Conservation (phyloP, 805 yeast genomes). For the Suhomyces sp. region DNA sequence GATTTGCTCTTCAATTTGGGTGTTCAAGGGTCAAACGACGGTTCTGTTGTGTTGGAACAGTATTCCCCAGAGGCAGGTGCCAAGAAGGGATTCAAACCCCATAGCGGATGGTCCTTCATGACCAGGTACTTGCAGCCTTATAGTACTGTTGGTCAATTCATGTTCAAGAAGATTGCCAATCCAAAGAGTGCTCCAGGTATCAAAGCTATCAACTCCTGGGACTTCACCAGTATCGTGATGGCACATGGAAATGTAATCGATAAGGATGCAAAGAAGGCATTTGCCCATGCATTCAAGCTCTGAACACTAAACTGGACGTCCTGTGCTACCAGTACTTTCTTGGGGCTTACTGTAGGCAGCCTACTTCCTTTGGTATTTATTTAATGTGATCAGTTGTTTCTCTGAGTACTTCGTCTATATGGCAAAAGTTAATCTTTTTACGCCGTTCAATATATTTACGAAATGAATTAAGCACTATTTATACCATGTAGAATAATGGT, state of each 20-base stretch:
- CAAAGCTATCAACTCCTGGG: conserved; percentile 22
- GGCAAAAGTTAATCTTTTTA: too few species aligned
- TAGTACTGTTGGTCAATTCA: conserved; percentile 32
- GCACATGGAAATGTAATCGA: conserved; percentile 53
- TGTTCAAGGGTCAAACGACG: conserved; percentile 28
- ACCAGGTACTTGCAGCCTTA: conserved; percentile 44
- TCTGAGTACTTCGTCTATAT: too few species aligned
- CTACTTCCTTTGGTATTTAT: too few species aligned
- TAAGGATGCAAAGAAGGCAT: conserved; percentile 29
- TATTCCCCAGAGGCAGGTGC: conserved; percentile 47
- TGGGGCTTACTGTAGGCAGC: too few species aligned
- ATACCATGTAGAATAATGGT: too few species aligned
- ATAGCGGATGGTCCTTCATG: conserved; percentile 42
- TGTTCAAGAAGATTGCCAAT: conserved; percentile 25
- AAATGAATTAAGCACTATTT: too few species aligned
- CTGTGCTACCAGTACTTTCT: too few species aligned
- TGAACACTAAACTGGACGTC: too few species aligned
- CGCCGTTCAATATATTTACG: too few species aligned
- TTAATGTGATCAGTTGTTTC: too few species aligned
- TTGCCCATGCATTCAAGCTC: conserved; percentile 17
- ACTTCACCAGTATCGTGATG: conserved; percentile 24
- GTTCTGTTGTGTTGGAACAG: conserved; percentile 35
- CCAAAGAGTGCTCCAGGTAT: conserved; percentile 20
- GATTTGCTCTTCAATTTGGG: conserved; percentile 63
- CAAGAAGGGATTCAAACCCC: conserved; percentile 41